Percentiles rank a stretch among this genome's conserved stretches.
These are phyloP conservation scores for Aureobasidium sp. DNA, from an alignment of 2,329 filamentous ascomycete genomes.

Conservation along the genomic window DNA sequence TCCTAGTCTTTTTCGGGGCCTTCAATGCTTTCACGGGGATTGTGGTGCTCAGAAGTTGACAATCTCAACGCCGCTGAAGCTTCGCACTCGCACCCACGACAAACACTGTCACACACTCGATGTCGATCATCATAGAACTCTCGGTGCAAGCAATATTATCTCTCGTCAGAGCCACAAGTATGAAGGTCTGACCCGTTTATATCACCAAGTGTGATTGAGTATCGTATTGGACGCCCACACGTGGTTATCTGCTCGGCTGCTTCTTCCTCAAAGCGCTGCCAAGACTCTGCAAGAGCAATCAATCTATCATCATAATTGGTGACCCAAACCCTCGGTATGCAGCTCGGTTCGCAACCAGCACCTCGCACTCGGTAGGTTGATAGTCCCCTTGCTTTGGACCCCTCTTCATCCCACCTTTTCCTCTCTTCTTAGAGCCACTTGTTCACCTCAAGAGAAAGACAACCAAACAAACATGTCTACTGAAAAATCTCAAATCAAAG, in stretches of 20 bases:
- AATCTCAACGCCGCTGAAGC: background rate
- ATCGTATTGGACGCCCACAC: background rate
- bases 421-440: background rate
- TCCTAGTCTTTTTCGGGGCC: background rate
- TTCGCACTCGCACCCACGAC: background rate
- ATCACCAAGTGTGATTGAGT: background rate
- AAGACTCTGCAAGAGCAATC: constrained; percentile 3
- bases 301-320: background rate
- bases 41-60: background rate
- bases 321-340: constrained; percentile 2
- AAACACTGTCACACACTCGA: background rate
- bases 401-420: background rate
- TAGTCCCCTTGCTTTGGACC: background rate
- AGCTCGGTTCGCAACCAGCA: constrained; percentile 4
- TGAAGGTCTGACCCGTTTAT: no score
- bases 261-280: background rate
- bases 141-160: background rate
- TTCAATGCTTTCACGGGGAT: background rate
- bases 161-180: no score
- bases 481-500: constrained; percentile 7
- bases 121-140: background rate
- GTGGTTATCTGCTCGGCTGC: background rate
- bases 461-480: background rate
- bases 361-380: background rate
- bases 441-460: background rate